phyloP scores from a whole-genome alignment of 2,329 filamentous ascomycete species.

The Dendrostoma leiphaemia region DNA sequence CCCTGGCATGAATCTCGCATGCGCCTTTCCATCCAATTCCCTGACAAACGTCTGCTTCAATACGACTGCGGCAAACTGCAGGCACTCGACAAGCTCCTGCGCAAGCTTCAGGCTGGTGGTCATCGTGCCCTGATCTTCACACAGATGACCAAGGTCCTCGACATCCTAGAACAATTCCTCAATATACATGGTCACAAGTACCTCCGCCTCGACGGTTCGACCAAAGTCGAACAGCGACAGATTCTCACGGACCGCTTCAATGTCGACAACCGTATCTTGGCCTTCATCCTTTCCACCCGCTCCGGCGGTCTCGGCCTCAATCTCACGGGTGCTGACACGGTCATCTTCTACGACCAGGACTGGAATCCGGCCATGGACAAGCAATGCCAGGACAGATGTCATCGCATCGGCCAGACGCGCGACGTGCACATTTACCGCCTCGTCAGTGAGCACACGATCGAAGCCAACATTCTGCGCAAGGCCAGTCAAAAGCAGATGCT shows the following conservation, averaged over 20 bases:
- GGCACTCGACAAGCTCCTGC: conserved; percentile 79
- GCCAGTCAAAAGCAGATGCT: conserved; percentile 97
- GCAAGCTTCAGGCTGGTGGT: conserved; percentile 82
- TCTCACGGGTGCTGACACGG: conserved; percentile 91
- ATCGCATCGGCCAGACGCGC: conserved; percentile 94
- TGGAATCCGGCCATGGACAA: conserved; percentile 99
- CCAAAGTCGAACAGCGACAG: conserved; percentile 92
- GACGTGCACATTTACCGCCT: conserved; percentile 98
- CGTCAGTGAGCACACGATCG: conserved; percentile 90
- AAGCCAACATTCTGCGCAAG: conserved; percentile 95
- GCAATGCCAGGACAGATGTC: conserved; percentile 95
- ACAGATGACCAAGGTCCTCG: conserved; percentile 98
- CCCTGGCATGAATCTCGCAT: conserved; percentile 94
- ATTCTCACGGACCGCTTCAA: conserved; percentile 97
- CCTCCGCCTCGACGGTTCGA: conserved; percentile 91
- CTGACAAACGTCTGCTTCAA: conserved; percentile 91
- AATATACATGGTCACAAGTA: conserved; percentile 98
- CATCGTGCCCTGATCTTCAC: conserved; percentile 98
- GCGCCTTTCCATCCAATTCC: conserved; percentile 91
- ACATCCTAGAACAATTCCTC: conserved; percentile 95
- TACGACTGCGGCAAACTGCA: conserved; percentile 98
- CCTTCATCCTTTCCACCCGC: conserved; percentile 91
- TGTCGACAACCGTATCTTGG: conserved; percentile 84
- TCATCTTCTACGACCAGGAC: conserved; percentile 98
- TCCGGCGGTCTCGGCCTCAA: conserved; percentile 96